phyloP scores from a whole-genome alignment of 805 yeast genomes.

The Myxozyma melibiosi region DNA sequence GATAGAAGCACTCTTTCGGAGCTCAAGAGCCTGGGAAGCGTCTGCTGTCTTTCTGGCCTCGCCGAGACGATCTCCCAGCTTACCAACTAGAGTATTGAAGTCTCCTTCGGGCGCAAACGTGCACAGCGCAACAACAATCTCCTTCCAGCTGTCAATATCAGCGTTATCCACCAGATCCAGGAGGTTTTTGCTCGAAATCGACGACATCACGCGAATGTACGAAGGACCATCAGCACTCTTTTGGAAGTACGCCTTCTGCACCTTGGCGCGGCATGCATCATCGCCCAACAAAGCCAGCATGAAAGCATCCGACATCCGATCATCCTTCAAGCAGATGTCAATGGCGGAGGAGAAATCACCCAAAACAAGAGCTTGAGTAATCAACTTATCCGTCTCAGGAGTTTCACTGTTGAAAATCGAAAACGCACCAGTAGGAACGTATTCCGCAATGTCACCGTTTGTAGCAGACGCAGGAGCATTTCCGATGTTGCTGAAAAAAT shows the following conservation, averaged over 20 bases:
- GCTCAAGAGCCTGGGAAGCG: slow-evolving; percentile 37
- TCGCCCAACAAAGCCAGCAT: slow-evolving; percentile 70
- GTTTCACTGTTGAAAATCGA: slow-evolving; percentile 43
- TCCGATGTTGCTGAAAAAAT: slow-evolving; percentile 36
- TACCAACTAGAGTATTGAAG: slow-evolving; percentile 58
- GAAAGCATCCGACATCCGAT: slow-evolving; percentile 74
- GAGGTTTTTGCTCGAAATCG: slow-evolving; percentile 54
- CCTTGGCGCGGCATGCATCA: slow-evolving; percentile 61
- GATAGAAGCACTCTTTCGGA: slow-evolving; percentile 73
- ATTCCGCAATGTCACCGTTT: background rate
- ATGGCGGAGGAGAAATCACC: slow-evolving; percentile 72
- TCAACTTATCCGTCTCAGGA: slow-evolving; percentile 49
- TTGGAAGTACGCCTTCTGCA: slow-evolving; percentile 68
- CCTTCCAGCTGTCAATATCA: slow-evolving; percentile 80
- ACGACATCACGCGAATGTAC: slow-evolving; percentile 73
- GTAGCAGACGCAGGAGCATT: slow-evolving; percentile 32
- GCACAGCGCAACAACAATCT: slow-evolving; percentile 68
- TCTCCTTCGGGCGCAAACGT: slow-evolving; percentile 52
- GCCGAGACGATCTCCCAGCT: slow-evolving; percentile 77
- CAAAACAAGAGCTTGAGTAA: slow-evolving; percentile 56
- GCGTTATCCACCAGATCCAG: slow-evolving; percentile 77
- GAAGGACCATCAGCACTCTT: slow-evolving; percentile 55
- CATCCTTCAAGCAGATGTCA: slow-evolving; percentile 62
- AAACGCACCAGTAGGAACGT: slow-evolving; percentile 39
- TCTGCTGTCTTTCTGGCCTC: slow-evolving; percentile 37